These are phyloP conservation scores for Aspergillus biplanus DNA, from an alignment of 495 filamentous ascomycete species.

Conservation along the genomic window DNA sequence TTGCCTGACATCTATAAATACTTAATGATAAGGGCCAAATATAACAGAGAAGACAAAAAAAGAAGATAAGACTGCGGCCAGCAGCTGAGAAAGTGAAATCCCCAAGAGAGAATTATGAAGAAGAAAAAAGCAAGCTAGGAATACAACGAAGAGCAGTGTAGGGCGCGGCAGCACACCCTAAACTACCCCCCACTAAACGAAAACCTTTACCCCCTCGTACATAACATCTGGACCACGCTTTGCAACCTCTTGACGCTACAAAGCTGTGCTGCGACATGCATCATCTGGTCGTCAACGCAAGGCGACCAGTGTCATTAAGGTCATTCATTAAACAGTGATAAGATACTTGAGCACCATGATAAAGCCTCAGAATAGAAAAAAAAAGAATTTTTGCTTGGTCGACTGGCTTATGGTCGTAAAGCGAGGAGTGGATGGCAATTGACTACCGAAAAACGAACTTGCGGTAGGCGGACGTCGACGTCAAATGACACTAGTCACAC, in stretches of 20 bases:
- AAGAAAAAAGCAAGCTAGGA: slow-evolving; percentile 22
- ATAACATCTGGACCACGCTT: slow-evolving; percentile 21
- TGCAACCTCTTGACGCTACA: slow-evolving; percentile 23
- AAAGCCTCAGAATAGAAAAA: slow-evolving; percentile 13
- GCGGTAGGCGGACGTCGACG: neutral
- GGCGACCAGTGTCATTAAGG: slow-evolving; percentile 45
- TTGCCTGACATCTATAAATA: slow-evolving; percentile 22
- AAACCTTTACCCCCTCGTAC: slow-evolving; percentile 20
- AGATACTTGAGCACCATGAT: slow-evolving; percentile 25
- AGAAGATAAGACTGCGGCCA: slow-evolving; percentile 17
- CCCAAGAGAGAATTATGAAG: neutral
- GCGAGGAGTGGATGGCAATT: neutral
- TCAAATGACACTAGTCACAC: neutral
- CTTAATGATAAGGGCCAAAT: slow-evolving; percentile 13
- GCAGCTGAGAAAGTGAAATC: slow-evolving; percentile 16
- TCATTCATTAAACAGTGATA: slow-evolving; percentile 52
- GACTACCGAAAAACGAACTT: neutral
- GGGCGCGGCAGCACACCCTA: slow-evolving; percentile 2
- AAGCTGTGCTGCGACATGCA: slow-evolving; percentile 28
- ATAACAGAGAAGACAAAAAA: slow-evolving; percentile 13
- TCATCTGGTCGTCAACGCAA: slow-evolving; percentile 34
- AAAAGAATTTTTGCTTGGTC: slow-evolving; percentile 4
- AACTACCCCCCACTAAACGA: slow-evolving; percentile 17
- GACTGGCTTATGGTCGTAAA: neutral
- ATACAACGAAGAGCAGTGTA: slow-evolving; percentile 26